Base-by-base conservation (phyloP, 352 stramenopile species). In the Blastocystis sp. region DNA sequence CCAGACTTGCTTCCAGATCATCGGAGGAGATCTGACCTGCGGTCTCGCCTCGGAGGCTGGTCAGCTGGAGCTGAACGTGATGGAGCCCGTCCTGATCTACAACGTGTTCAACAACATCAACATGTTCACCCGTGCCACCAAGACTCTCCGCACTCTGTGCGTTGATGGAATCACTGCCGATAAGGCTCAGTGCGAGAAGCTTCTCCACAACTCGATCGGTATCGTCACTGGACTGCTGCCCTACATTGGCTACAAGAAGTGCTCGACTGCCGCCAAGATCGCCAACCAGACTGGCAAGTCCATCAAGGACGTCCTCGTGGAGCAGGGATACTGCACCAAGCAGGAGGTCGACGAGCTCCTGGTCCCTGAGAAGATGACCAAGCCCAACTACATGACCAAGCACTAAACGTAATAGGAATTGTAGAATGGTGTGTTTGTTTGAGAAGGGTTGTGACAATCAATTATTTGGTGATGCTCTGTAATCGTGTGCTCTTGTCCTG, bases 191-290 rank as follows among this genome's bases (percentile, higher is more conserved):
- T 78, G 67, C 51, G 34, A 78, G 51, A 64, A 78, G 51, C 67
- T 78, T 69, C 46, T 78, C n/a, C 7, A 78, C 51, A 78, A 78
- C 51, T 78, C 67, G 14, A 78, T 78, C 24, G 69, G 69, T 81
- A 53, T 77, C 44, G 65, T 77, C 21, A 77, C 65, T 53, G 65
- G 44, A 48, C 65, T 77, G 44, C 65, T 77, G 27, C 65, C 65
- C 36, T 77, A 77, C 49, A 77, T 77, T 77, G 65, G 65, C 46
- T 75, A 75, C 54, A 78, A 78, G 67, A 78, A 78, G 46, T 57
- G 46, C 51, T 78, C 67, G 8, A 78, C 24, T 38, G 46, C 46
- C 36, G n/a, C 67, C 36, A 78, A 78, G 67, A 78, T 78, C 24
- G 67, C 67, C 36, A 56, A 56, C 38, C 67, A 78, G 51, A 78